Conservation (phyloP, 1,139 yeast species). For the Kodamaea arcana region DNA sequence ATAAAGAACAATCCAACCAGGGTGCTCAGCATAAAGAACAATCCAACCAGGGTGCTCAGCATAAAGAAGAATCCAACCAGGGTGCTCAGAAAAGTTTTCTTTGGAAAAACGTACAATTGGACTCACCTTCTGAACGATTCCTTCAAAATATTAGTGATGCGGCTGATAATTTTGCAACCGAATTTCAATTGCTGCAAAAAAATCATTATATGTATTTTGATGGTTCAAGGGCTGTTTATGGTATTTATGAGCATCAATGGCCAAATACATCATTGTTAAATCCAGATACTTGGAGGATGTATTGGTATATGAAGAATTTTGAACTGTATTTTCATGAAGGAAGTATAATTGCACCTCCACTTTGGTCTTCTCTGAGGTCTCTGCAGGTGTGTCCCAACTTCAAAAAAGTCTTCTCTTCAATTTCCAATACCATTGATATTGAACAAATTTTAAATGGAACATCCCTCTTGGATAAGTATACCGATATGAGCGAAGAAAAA, state of each 20-base stretch:
- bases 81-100: conserved; percentile 4
- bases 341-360: background rate
- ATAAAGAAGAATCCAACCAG: too few relatives aligned
- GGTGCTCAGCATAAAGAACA: too few relatives aligned
- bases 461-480: background rate
- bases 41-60: too few relatives aligned
- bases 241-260: conserved; percentile 1
- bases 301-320: background rate
- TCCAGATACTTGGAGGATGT: background rate
- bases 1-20: too few relatives aligned
- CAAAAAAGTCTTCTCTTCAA: background rate
- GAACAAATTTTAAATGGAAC: background rate
- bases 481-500: background rate
- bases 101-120: conserved; percentile 1
- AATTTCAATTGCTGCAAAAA: background rate
- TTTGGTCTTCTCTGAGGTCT: background rate
- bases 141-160: background rate
- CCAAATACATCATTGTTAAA: background rate
- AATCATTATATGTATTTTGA: conserved; percentile 1
- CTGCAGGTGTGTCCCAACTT: conserved; percentile 1
- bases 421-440: background rate
- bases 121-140: conserved; percentile 1
- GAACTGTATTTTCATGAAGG: background rate
- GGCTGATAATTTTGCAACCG: background rate
- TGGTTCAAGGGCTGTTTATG: background rate